phyloP scores from a whole-genome alignment of 805 yeast species.

The Metschnikowia arizonensis region DNA sequence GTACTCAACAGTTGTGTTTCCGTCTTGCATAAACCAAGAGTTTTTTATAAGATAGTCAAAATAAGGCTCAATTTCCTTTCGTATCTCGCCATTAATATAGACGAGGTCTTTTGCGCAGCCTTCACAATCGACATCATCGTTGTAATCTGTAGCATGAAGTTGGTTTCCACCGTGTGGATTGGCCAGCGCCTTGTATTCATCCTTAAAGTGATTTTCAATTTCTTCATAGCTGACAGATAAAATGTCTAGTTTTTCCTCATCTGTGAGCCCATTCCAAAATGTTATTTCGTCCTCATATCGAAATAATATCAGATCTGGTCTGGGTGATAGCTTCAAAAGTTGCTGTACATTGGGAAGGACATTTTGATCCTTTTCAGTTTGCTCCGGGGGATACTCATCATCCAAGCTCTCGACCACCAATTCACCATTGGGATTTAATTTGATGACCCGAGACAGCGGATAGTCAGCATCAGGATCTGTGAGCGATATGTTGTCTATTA shows the following conservation, averaged over 20 bases:
- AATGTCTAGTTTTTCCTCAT: conserved; percentile 12
- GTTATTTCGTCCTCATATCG: conserved; percentile 12
- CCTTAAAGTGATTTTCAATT: conserved; percentile 57
- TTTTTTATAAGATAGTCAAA: conserved; percentile 33
- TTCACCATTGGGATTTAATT: conserved; percentile 70
- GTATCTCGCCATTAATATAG: conserved; percentile 9
- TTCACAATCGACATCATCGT: not conserved
- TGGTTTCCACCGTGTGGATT: conserved; percentile 5
- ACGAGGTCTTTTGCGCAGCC: conserved; percentile 1
- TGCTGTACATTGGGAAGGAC: not conserved
- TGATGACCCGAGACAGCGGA: conserved; percentile 68
- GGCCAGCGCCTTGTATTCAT: conserved; percentile 7
- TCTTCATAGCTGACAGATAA: conserved; percentile 64
- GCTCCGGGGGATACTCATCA: conserved; percentile 19
- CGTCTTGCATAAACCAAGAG: conserved; percentile 3
- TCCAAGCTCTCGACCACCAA: conserved; percentile 63
- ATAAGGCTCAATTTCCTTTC: conserved; percentile 44
- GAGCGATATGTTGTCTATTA: conserved; percentile 39
- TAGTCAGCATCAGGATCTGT: conserved; percentile 59
- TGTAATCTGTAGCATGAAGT: not conserved
- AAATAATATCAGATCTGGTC: conserved; percentile 10
- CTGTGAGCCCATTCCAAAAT: conserved; percentile 16
- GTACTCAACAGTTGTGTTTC: not conserved
- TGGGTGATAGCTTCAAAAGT: conserved; percentile 1
- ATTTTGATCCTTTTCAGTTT: not conserved